A percentile compares a stretch with the other conserved stretches of the same genome.
phyloP scores from a whole-genome alignment of 768 basidiomycete genomes.

The Phlebiopsis gigantea region DNA sequence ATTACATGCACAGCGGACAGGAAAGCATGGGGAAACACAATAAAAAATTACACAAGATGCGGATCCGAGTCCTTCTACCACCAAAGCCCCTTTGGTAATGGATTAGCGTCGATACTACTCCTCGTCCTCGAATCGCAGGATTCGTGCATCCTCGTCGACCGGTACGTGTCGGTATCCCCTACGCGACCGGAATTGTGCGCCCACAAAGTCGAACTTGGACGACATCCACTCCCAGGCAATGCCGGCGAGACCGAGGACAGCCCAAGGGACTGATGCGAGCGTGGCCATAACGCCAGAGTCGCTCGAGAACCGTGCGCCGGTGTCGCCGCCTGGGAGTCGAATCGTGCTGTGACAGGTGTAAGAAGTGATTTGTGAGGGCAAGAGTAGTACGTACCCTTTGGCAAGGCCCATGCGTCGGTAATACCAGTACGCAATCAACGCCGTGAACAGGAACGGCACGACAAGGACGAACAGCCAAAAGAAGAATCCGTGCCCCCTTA shows the following conservation, averaged over 20 bases:
- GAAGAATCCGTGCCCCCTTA: slow-evolving; percentile 62
- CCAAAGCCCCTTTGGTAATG: neutral
- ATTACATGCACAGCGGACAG: neutral
- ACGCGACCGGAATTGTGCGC: slow-evolving; percentile 38
- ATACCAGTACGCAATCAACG: slow-evolving; percentile 76
- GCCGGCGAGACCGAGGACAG: slow-evolving; percentile 71
- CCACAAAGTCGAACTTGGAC: slow-evolving; percentile 37
- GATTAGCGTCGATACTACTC: slow-evolving; percentile 25
- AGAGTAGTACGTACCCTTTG: slow-evolving; percentile 56
- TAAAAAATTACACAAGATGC: neutral
- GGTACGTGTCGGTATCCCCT: slow-evolving; percentile 69
- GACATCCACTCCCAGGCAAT: slow-evolving; percentile 66
- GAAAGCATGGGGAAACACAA: neutral
- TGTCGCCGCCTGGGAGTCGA: slow-evolving; percentile 60
- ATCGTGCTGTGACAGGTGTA: slow-evolving; percentile 50
- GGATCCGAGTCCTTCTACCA: neutral
- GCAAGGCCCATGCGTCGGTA: slow-evolving; percentile 67
- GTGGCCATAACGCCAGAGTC: slow-evolving; percentile 58
- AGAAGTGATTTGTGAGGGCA: neutral
- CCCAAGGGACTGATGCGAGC: slow-evolving; percentile 87
- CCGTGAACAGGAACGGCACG: slow-evolving; percentile 74
- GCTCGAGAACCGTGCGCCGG: slow-evolving; percentile 30
- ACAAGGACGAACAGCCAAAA: slow-evolving; percentile 83
- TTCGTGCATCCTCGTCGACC: slow-evolving; percentile 85
- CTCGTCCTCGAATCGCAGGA: slow-evolving; percentile 82